phyloP scores from a whole-genome alignment of 441 rosid species.

The Euphorbia celastroides region DNA sequence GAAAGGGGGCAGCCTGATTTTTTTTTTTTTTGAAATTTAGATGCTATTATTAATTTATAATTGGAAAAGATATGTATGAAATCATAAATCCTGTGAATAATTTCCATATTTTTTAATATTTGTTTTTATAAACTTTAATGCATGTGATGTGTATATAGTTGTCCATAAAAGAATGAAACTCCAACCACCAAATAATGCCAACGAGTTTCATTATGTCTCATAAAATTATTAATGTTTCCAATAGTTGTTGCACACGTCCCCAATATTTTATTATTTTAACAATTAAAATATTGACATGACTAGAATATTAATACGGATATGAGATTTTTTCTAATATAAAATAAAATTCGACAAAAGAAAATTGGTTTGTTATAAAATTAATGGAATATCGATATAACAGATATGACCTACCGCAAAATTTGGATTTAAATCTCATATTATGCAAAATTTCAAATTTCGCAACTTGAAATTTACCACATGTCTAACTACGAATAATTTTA shows the following conservation, averaged over 20 bases:
- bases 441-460: no score
- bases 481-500: no score
- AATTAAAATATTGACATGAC: no score
- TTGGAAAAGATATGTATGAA: neutral
- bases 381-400: no score
- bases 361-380: no score
- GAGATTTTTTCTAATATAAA: neutral
- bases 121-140: neutral
- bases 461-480: no score
- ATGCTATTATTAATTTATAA: neutral
- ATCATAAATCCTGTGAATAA: neutral
- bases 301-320: neutral
- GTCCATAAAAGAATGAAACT: neutral
- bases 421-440: no score
- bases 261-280: no score
- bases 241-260: neutral
- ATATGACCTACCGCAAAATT: no score
- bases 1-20: neutral
- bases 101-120: neutral
- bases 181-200: conserved; percentile 3
- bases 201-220: conserved; percentile 1
- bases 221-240: neutral
- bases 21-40: neutral
- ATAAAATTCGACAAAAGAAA: no score
- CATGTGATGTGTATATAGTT: neutral